Base-by-base conservation (phyloP, 176 grass and related monocot genomes). In the Bolboschoenus planiculmis region DNA sequence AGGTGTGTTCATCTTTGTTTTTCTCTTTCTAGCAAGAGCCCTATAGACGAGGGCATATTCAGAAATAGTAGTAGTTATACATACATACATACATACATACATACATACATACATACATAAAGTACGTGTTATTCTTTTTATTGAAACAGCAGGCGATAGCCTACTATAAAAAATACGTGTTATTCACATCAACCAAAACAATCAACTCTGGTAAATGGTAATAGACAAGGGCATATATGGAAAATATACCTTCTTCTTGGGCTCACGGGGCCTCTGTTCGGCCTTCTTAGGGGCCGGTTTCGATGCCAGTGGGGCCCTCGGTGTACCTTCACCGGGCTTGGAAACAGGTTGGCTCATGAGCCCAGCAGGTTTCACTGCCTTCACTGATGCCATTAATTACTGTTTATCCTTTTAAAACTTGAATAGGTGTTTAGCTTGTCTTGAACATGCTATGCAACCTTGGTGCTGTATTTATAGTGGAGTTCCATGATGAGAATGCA, bases 241-340 rank as follows among this genome's bases (percentile, higher is more conserved):
- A 54, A 55, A 34, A 34, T 46, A 26, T 90, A 92, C 92, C 94
- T 88, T 94, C 88, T 94, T 97, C 78, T 92, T 97, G 20, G 88
- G 72, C 53, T 92, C 94, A 24, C 86, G 61, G 40, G 94, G 90
- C 78, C 94, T 97, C 50, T 89, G 83, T 82, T 92, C 90, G 11
- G 85, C 86, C 85, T 97, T 97, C 81, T 97, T 97, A 35, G 88
- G 58, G 20, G 86, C 92, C 1, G 79, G 78, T 87, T 97, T 94
- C 43, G 92, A 84, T 2, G 90, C 83, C 8, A 81, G 72, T 11
- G 84, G 81, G 82, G 91, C 91, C 33, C 83, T 80, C 1, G 72
- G 72, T 77, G 79, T 66, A 16, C 81, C 72, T 78, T 87, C 82
- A 42, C 91, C 87, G 81, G 85, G 72, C 85, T 93, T 93, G 24